A percentile compares a stretch with the other conserved stretches of the same genome.
phyloP scores from a whole-genome alignment of 768 basidiomycete genomes.

The Mycena latifolia region DNA sequence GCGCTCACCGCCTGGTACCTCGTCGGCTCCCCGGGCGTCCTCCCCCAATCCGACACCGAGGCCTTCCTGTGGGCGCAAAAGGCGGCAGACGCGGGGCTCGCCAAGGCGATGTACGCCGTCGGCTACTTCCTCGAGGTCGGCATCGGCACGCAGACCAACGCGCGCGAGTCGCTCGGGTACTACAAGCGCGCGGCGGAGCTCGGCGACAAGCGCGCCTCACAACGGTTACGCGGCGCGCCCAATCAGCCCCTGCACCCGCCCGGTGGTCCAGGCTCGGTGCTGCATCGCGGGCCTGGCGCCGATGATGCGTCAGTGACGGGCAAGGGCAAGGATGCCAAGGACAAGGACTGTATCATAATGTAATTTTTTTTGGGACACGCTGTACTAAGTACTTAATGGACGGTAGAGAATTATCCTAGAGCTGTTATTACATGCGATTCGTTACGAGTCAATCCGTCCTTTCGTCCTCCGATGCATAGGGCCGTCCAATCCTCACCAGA shows the following conservation, averaged over 20 bases:
- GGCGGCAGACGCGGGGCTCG: conserved; percentile 91
- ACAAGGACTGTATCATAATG: conserved; percentile 92
- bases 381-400: conserved; percentile 33
- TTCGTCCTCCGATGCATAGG: not conserved
- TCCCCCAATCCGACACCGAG: conserved; percentile 98
- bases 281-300: conserved; percentile 66
- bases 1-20: conserved; percentile 99
- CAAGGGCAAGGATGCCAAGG: conserved; percentile 64
- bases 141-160: conserved; percentile 80
- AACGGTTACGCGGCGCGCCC: conserved; percentile 78
- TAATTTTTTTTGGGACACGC: conserved; percentile 50
- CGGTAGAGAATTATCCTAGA: conserved; percentile 24
- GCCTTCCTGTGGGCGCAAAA: conserved; percentile 98
- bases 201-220: conserved; percentile 93
- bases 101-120: conserved; percentile 97
- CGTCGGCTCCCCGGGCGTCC: conserved; percentile 96
- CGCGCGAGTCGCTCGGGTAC: conserved; percentile 80
- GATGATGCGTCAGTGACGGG: conserved; percentile 44
- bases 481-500: not conserved
- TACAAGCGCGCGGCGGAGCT: conserved; percentile 93
- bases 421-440: conserved; percentile 6
- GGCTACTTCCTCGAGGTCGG: conserved; percentile 99
- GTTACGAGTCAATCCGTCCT: not conserved
- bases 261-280: conserved; percentile 71
- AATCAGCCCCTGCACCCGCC: conserved; percentile 63